Evolutionary conservation across 2,329 filamentous ascomycete species (phyloP).

Genomic region (Alternaria conjuncta): DNA sequence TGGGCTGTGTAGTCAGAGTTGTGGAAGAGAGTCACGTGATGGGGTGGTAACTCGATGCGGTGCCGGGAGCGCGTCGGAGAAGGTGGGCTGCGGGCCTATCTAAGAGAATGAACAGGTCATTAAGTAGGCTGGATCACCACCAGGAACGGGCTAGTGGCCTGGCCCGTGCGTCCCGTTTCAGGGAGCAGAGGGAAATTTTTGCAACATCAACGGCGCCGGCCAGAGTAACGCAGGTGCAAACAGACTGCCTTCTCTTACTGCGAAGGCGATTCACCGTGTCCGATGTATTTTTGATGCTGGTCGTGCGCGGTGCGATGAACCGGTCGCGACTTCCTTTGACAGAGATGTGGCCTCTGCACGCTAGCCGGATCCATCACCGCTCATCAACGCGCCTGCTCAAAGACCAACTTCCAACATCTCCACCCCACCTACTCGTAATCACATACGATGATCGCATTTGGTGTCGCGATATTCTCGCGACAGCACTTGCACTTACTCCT

Average conservation of each 20-base stretch:
- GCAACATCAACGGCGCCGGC: slow-evolving; percentile 30
- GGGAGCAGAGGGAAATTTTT: slow-evolving; percentile 38
- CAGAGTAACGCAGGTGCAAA: slow-evolving; percentile 1
- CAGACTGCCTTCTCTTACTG: background rate
- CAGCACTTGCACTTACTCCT: background rate
- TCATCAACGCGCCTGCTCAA: slow-evolving; percentile 17
- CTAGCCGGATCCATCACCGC: slow-evolving; percentile 32
- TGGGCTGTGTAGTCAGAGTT: slow-evolving; percentile 1
- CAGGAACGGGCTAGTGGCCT: slow-evolving; percentile 24
- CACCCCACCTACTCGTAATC: background rate
- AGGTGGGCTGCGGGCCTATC: slow-evolving; percentile 41
- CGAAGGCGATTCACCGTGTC: background rate
- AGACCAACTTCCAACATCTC: slow-evolving; percentile 9
- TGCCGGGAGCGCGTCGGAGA: slow-evolving; percentile 37
- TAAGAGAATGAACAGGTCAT: slow-evolving; percentile 27
- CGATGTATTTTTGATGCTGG: background rate
- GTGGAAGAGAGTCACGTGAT: slow-evolving; percentile 29
- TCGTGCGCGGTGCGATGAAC: slow-evolving; percentile 6
- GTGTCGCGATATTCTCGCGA: background rate
- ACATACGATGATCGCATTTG: slow-evolving; percentile 1
- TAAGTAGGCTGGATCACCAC: slow-evolving; percentile 23
- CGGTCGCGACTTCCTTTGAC: slow-evolving; percentile 22
- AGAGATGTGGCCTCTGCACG: slow-evolving; percentile 25
- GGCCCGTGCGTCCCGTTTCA: slow-evolving; percentile 35
- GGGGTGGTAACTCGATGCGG: slow-evolving; percentile 30